Evolutionary conservation across 257 asterid species (phyloP), one percentile per base, ranked within the genome.

Genomic region (Paulownia fortunei): DNA sequence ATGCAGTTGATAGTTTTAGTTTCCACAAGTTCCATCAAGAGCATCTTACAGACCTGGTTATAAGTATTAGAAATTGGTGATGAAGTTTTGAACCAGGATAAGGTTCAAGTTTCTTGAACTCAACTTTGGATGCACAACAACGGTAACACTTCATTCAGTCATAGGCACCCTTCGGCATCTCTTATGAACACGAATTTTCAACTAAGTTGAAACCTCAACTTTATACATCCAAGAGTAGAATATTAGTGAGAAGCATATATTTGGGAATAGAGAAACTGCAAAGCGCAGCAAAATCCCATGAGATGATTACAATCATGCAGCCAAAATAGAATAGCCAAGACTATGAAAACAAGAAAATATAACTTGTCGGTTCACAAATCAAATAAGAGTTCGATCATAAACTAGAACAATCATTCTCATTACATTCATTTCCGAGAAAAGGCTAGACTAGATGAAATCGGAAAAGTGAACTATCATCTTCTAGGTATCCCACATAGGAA

Each of bases 311-410:
- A 11, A 12, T 1, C 2, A 23, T 23, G 63, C 1, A 19, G 32
- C n/a, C 13, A 9, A 62, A 6, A 46, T 2, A 62, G 3, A 47
- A 62, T 47, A 12, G n/a, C 62, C 3, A 7, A 15, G 21, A 58
- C 12, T 15, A 47, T 15, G 8, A 4, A 10, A 24, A 9, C 10
- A 8, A 27, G 2, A 26, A 13, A 54, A 36, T 9, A 7, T 51
- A 74, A 81, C 21, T 41, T 36, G 24, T 72, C 16, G 71, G 80
- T 75, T 65, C 71, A 73, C 32, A 60, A 34, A 42, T 3, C 52
- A 74, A 82, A 47, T 26, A 10, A 62, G 65, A 21, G 74, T 76
- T 42, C 16, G 52, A 81, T 32, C 59, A 67, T 36, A 73, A 12
- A 69, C 23, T 18, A 60, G 55, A 52, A 32, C 3, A 70, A 21